Conservation (phyloP, 2,329 filamentous ascomycete species). For the Sordariomycetes sp. region DNA sequence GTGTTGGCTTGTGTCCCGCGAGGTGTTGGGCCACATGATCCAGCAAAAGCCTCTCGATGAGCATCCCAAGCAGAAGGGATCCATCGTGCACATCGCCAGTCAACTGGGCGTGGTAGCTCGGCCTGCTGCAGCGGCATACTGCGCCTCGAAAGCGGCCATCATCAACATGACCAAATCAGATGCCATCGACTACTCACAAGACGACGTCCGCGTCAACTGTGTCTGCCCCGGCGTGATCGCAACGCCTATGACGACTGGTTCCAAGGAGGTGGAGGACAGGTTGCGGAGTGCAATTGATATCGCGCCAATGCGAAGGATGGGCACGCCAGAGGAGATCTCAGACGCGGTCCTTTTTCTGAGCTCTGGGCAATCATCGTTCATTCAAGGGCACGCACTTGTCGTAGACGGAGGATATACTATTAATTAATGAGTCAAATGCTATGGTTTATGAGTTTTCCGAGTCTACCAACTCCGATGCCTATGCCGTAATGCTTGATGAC, state of each 20-base stretch:
- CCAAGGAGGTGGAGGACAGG: constrained; percentile 25
- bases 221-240: constrained; percentile 32
- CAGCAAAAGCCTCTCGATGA: constrained; percentile 29
- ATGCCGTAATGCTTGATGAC: no score
- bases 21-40: constrained; percentile 34
- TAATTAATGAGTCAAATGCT: constrained; percentile 20
- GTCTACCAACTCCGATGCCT: no score
- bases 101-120: constrained; percentile 40
- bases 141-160: constrained; percentile 47
- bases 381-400: constrained; percentile 41
- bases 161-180: constrained; percentile 48
- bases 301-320: constrained; percentile 42
- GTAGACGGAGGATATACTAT: constrained; percentile 45
- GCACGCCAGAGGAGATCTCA: constrained; percentile 36
- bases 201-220: constrained; percentile 26
- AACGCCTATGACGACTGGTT: constrained; percentile 34
- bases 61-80: constrained; percentile 32
- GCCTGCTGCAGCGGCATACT: constrained; percentile 44
- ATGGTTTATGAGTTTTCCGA: no score
- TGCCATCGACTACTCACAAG: constrained; percentile 45
- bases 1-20: constrained; percentile 35
- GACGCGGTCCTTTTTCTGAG: constrained; percentile 39
- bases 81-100: constrained; percentile 43
- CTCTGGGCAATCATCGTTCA: constrained; percentile 36
- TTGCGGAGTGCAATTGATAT: constrained; percentile 31